These are phyloP conservation scores for Fonsecaea monophora DNA, from an alignment of 2,329 filamentous ascomycete genomes.

Conservation along the genomic window DNA sequence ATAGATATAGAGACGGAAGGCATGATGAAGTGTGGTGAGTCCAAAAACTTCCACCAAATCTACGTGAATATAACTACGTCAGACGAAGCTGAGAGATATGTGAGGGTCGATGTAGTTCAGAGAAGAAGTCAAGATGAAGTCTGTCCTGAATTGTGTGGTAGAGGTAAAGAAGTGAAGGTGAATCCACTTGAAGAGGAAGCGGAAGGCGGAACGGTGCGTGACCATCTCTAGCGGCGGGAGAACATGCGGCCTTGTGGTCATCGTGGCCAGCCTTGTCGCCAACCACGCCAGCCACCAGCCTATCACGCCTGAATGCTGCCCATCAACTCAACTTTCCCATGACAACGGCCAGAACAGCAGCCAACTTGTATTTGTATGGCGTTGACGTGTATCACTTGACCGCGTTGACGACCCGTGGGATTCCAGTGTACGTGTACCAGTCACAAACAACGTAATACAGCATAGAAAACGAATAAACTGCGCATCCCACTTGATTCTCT, in stretches of 20 bases:
- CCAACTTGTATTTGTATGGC: neutral
- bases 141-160: too few species aligned
- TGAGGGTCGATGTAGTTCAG: too few species aligned
- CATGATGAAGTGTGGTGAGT: too few species aligned
- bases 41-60: too few species aligned
- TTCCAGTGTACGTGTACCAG: neutral
- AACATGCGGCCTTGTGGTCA: neutral
- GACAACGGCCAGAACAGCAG: constrained; percentile 18
- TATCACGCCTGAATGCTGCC: neutral
- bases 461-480: neutral
- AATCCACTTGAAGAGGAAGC: neutral
- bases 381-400: constrained; percentile 24
- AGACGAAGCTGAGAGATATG: too few species aligned
- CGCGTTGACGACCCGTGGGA: constrained; percentile 24
- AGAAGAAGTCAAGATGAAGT: too few species aligned
- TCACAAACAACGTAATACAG: neutral
- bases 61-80: too few species aligned
- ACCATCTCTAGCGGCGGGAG: neutral
- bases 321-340: constrained; percentile 4
- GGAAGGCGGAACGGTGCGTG: neutral
- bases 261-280: neutral
- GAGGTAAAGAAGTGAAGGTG: neutral
- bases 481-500: neutral
- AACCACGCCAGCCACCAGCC: neutral
- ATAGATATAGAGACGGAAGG: too few species aligned